Conservation (phyloP, 75 land plant species). For the Picea sitchensis region DNA sequence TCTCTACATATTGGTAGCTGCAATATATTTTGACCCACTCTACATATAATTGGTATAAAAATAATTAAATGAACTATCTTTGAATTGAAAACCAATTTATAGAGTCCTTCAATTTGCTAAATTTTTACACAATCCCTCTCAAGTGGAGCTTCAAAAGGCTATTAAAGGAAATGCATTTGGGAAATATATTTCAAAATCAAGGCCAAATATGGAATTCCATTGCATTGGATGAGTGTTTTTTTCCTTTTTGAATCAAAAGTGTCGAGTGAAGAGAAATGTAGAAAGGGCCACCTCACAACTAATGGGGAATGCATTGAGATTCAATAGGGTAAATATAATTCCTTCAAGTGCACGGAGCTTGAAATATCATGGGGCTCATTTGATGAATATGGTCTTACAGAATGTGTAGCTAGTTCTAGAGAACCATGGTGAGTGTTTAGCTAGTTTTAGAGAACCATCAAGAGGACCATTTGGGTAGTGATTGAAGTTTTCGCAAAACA, state of each 20-base stretch:
- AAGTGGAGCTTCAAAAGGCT: constrained; percentile 79
- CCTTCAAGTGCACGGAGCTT: constrained; percentile 93
- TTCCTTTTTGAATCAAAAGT: constrained; percentile 80
- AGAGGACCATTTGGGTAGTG: constrained; percentile 11
- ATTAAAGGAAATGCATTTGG: constrained; percentile 90
- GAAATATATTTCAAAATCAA: constrained; percentile 91
- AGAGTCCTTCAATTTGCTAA: constrained; percentile 60
- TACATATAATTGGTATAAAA: neutral
- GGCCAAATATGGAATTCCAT: constrained; percentile 93
- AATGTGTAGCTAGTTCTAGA: constrained; percentile 28
- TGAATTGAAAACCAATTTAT: neutral
- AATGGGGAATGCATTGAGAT: constrained; percentile 21
- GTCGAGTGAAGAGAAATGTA: constrained; percentile 60
- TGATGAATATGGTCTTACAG: constrained; percentile 65
- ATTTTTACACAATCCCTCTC: constrained; percentile 72
- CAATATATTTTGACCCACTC: neutral
- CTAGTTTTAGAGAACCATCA: constrained; percentile 19
- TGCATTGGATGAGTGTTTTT: constrained; percentile 89
- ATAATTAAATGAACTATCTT: neutral
- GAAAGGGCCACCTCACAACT: constrained; percentile 62
- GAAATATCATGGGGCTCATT: constrained; percentile 92
- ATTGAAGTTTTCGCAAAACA: constrained; percentile 25
- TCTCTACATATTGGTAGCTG: neutral
- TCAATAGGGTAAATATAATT: constrained; percentile 74
- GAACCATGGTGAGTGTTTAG: constrained; percentile 13